Conservation (phyloP, 225 moss, liverwort and hornwort genomes). For the Neckera pumila region DNA sequence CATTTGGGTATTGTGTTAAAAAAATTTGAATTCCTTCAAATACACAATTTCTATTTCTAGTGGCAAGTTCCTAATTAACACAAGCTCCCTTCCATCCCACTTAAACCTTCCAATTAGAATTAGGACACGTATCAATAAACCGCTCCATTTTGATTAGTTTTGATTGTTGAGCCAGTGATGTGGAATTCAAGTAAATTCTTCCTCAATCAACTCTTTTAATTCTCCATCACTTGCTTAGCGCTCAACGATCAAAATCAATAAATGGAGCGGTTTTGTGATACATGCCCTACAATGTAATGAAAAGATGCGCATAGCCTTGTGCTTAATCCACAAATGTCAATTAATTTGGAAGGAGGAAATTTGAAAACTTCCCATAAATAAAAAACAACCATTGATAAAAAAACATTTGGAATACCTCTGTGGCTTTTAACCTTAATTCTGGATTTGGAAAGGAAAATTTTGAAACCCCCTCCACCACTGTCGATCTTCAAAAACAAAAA, state of each 20-base stretch:
- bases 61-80: background rate
- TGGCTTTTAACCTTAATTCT: too few relatives aligned
- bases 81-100: background rate
- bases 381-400: too few relatives aligned
- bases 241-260: background rate
- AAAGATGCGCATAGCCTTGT: too few relatives aligned
- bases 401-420: too few relatives aligned
- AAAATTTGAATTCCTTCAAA: rapidly evolving
- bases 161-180: rapidly evolving
- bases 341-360: too few relatives aligned
- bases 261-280: rapidly evolving
- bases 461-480: rapidly evolving
- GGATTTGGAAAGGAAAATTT: too few relatives aligned
- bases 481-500: too few relatives aligned
- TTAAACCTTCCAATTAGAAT: background rate
- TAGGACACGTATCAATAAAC: background rate
- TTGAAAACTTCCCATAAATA: too few relatives aligned
- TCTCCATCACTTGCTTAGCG: rapidly evolving
- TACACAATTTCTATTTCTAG: background rate
- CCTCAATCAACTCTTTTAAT: background rate
- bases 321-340: too few relatives aligned
- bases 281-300: too few relatives aligned
- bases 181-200: background rate
- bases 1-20: background rate
- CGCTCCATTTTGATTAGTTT: background rate